phyloP scores from a whole-genome alignment of 2,329 filamentous ascomycete genomes.

The Parascedosporium putredinis region DNA sequence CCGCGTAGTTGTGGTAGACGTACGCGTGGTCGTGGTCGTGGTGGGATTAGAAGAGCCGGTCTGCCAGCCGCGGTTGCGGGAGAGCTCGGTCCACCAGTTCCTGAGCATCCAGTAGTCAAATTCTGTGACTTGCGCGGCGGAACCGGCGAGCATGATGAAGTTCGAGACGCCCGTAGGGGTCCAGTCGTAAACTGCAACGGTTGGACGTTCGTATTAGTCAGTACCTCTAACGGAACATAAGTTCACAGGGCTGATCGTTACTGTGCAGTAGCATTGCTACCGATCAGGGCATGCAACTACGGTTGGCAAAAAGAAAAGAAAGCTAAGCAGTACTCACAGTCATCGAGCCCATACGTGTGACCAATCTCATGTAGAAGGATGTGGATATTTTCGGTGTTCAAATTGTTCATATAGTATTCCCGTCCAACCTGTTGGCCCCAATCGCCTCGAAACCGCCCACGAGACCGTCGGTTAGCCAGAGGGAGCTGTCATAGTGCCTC shows the following conservation, averaged over 20 bases:
- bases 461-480: conserved; percentile 36
- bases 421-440: conserved; percentile 34
- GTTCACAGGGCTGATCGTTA: too few species aligned
- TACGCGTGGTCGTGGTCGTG: conserved; percentile 3
- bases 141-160: conserved; percentile 36
- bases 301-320: too few species aligned
- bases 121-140: conserved; percentile 29
- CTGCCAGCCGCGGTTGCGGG: conserved; percentile 20
- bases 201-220: not conserved
- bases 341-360: conserved; percentile 31
- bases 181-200: conserved; percentile 29
- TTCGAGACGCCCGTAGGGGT: conserved; percentile 27
- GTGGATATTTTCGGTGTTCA: conserved; percentile 27
- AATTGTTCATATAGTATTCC: conserved; percentile 29
- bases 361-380: conserved; percentile 37
- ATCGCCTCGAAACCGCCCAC: conserved; percentile 31
- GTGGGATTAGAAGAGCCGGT: not conserved
- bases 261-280: too few species aligned
- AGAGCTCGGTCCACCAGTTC: conserved; percentile 32
- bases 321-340: too few species aligned
- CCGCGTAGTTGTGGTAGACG: not conserved
- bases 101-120: conserved; percentile 39
- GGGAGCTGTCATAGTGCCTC: conserved; percentile 32
- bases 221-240: too few species aligned
- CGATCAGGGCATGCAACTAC: too few species aligned